Conservation (phyloP, 225 moss, liverwort and hornwort species). For the Bryoerythrophyllum caledonicum region DNA sequence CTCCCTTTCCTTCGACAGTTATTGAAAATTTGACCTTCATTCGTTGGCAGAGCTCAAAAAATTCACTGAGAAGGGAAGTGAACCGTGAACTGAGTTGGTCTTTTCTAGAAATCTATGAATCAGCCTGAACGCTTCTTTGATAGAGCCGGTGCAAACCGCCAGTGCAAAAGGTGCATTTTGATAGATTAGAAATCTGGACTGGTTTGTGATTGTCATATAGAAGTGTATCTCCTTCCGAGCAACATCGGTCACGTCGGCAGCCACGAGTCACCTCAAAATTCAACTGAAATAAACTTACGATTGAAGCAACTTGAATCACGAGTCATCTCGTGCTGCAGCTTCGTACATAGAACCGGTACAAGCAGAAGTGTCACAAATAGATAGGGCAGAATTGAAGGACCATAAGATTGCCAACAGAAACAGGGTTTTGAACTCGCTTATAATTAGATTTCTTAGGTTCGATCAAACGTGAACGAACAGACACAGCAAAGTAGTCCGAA, state of each 20-base stretch:
- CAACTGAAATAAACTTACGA: neutral
- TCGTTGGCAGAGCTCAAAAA: neutral
- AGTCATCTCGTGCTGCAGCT: neutral
- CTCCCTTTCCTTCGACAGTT: neutral
- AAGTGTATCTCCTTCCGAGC: neutral
- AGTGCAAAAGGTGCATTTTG: too few relatives aligned
- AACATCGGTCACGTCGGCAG: neutral
- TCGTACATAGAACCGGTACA: neutral
- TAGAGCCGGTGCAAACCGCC: too few relatives aligned
- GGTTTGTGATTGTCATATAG: neutral
- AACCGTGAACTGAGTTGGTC: neutral
- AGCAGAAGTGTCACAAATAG: neutral
- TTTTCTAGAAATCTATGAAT: neutral
- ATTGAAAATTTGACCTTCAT: neutral
- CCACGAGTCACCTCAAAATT: neutral
- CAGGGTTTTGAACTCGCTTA: neutral
- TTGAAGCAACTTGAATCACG: neutral
- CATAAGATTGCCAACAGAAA: neutral
- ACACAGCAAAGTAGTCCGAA: neutral
- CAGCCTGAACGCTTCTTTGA: too few relatives aligned
- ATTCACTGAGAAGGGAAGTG: neutral
- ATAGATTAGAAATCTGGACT: neutral
- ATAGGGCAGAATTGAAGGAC: too few relatives aligned
- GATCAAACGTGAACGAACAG: neutral
- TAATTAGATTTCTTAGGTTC: too few relatives aligned